A percentile compares a stretch with the other conserved stretches of the same genome.
Evolutionary conservation across 257 asterid species (phyloP).

Genomic region (Forsythia viridissima): DNA sequence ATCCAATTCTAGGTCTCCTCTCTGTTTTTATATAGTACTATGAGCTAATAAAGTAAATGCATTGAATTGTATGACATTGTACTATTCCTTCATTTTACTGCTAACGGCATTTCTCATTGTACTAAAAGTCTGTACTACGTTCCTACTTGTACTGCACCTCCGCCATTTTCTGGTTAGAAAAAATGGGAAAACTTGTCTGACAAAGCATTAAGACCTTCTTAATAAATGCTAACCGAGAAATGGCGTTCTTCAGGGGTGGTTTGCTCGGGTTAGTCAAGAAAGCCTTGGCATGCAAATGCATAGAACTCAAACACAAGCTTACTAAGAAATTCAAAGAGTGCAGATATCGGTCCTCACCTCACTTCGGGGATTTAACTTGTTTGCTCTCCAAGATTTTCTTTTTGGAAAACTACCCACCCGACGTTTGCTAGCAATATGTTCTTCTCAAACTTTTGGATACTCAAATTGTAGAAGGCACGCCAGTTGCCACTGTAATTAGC

Average conservation of each 20-base stretch:
- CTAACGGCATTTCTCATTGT: neutral
- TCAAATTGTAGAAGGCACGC: too few species aligned
- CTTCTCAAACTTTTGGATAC: too few species aligned
- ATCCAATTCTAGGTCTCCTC: neutral
- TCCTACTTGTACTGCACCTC: neutral
- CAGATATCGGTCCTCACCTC: too few species aligned
- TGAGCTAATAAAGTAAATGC: neutral
- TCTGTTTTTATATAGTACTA: neutral
- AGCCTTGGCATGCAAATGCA: neutral
- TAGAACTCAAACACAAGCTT: neutral
- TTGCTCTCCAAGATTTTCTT: too few species aligned
- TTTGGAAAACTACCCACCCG: neutral
- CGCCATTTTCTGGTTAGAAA: too few species aligned
- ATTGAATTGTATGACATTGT: slow-evolving; percentile 12
- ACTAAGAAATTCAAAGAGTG: neutral
- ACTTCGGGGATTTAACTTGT: neutral
- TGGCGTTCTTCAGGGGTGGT: neutral
- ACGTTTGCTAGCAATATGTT: neutral
- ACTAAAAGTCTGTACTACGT: slow-evolving; percentile 7
- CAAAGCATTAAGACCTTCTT: too few species aligned
- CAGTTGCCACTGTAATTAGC: too few species aligned
- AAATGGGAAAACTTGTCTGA: too few species aligned
- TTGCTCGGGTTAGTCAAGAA: neutral
- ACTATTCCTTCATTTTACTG: neutral
- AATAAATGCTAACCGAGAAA: neutral